Conservation (phyloP, 106 monocot species). For the Iris macrosiphon region DNA sequence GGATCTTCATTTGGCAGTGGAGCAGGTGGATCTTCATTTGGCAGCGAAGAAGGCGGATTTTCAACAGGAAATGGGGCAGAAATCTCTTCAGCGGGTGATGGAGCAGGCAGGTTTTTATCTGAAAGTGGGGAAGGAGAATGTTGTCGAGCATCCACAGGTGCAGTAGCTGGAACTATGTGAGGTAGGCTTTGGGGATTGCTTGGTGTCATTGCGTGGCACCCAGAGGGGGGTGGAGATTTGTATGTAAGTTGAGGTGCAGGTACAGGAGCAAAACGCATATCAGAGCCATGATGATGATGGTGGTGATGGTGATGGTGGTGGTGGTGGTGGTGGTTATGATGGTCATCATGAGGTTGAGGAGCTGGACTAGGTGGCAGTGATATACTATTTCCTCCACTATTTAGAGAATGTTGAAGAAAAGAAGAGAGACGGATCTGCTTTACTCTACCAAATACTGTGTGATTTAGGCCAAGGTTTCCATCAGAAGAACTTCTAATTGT, state of each 20-base stretch:
- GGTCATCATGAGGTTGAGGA: slow-evolving; percentile 35
- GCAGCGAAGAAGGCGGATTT: no score
- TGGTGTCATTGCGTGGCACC: slow-evolving; percentile 17
- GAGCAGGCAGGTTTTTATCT: not conserved
- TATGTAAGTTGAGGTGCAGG: slow-evolving; percentile 26
- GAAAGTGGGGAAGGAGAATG: slow-evolving; percentile 2
- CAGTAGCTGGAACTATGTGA: slow-evolving; percentile 20
- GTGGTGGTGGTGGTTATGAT: slow-evolving; percentile 37
- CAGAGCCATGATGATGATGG: slow-evolving; percentile 23
- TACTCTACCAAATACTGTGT: slow-evolving; percentile 91
- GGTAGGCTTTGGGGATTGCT: slow-evolving; percentile 14
- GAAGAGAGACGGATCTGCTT: slow-evolving; percentile 89
- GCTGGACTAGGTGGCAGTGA: slow-evolving; percentile 48
- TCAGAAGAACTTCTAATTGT: slow-evolving; percentile 53
- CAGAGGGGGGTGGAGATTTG: slow-evolving; percentile 17
- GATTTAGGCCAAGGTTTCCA: slow-evolving; percentile 89
- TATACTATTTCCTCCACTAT: slow-evolving; percentile 15
- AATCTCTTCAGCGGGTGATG: not conserved
- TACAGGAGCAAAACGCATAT: slow-evolving; percentile 32
- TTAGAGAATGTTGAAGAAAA: slow-evolving; percentile 77
- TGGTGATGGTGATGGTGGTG: slow-evolving; percentile 56
- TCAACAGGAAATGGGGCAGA: slow-evolving; percentile 14
- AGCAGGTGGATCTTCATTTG: not conserved
- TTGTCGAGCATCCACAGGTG: slow-evolving; percentile 20
- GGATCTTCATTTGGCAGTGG: not conserved